Evolutionary conservation across 768 basidiomycete genomes (phyloP).

Genomic region (Albatrellus ellisii): DNA sequence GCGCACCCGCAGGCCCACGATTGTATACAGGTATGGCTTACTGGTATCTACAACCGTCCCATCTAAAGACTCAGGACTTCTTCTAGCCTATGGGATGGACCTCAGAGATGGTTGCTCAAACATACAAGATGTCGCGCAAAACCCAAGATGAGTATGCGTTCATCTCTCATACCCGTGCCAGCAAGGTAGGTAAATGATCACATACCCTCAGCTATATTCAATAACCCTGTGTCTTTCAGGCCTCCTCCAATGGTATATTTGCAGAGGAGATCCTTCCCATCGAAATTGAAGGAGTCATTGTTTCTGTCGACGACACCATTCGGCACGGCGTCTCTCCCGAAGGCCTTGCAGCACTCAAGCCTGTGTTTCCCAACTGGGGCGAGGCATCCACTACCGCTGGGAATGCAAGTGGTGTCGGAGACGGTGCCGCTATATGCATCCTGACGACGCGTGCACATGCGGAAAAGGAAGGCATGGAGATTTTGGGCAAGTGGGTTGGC

Average conservation of each 20-base stretch:
- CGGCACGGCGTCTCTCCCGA: conserved; percentile 73
- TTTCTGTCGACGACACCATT: conserved; percentile 80
- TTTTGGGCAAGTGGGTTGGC: conserved; percentile 76
- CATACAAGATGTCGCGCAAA: conserved; percentile 63
- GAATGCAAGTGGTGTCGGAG: conserved; percentile 82
- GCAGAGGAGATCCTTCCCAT: conserved; percentile 84
- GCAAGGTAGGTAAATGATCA: conserved; percentile 28
- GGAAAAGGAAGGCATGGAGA: conserved; percentile 59
- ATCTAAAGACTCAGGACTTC: background rate
- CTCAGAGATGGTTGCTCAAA: conserved; percentile 78
- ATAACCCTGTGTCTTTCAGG: conserved; percentile 23
- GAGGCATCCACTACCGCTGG: conserved; percentile 62
- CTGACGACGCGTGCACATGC: conserved; percentile 73
- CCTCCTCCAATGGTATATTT: conserved; percentile 60
- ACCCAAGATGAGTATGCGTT: conserved; percentile 87
- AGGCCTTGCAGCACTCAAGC: conserved; percentile 65
- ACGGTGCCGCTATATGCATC: conserved; percentile 81
- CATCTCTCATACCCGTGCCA: conserved; percentile 75
- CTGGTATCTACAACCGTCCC: conserved; percentile 1
- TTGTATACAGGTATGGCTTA: conserved; percentile 45
- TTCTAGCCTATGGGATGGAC: conserved; percentile 93
- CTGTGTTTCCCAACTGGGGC: conserved; percentile 80
- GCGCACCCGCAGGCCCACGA: conserved; percentile 55
- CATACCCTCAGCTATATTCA: background rate
- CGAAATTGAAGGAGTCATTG: conserved; percentile 48